Evolutionary conservation across 495 filamentous ascomycete genomes (phyloP), one percentile per base, ranked within the genome.

Genomic region (Chaetomidium leptoderma): DNA sequence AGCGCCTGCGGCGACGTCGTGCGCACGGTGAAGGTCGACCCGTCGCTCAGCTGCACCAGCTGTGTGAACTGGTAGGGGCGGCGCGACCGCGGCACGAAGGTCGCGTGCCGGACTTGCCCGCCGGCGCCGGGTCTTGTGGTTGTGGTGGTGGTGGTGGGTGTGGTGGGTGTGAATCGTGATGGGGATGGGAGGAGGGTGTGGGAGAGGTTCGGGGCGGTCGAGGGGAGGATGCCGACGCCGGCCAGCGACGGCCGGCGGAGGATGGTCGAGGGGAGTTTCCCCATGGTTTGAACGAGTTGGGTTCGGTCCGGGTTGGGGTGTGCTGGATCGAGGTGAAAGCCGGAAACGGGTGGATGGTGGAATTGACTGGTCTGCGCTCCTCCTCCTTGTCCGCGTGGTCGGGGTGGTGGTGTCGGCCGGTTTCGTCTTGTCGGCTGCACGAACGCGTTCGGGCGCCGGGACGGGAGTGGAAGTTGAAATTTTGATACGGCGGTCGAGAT

Each of bases 41-140:
- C 93, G 79, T 98, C 93, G n/a, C 86, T 86, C 61, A 96, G 86
- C 54, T 92, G 92, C 53, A 97, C 81, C 32, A 98, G 85, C 74
- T 98, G 93, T 21, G 93, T 96, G 83, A 96, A 96, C 63, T 86
- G 89, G 82, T 97, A 97, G 32, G 93, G 93, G 5, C 92, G 86
- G 65, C 88, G 86, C 16, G 89, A 90, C 4, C 95, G 91, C 33
- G 81, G 83, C 67, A 98, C 82, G 58, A 96, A 88, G n/a, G 87
- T 88, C 24, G 93, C 95, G 69, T 91, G 83, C n/a, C 90, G 88
- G 70, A 77, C 57, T 66, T 80, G 74, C 48, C 39, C 27, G 30
- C 1, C 9, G 29, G 36, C 39, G 59, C 2, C 46, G 51, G 2
- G 6, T 37, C 51, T 1, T 17, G 5, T 17, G 14, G 16, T 57